Evolutionary conservation across 192 early-diverging fungal species (phyloP).

Genomic region (Entomortierella parvispora): DNA sequence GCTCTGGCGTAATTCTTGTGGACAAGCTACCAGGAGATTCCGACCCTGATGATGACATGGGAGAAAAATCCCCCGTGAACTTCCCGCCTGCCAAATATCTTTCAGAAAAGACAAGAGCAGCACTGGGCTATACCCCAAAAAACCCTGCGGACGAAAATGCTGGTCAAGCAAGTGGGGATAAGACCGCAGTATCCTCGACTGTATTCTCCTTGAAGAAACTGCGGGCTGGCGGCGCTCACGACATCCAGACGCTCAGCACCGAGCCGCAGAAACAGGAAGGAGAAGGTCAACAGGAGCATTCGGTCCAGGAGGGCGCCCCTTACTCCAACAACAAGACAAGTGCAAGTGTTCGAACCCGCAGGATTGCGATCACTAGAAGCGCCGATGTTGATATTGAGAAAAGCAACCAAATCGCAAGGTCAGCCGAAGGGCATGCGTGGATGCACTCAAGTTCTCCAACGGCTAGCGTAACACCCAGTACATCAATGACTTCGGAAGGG

Average conservation of each 20-base stretch:
- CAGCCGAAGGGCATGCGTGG: constrained; percentile 23
- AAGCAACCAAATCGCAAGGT: constrained; percentile 28
- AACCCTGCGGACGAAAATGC: no score
- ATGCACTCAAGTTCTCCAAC: constrained; percentile 2
- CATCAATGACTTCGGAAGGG: neutral
- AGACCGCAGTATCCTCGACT: no score
- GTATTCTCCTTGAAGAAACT: no score
- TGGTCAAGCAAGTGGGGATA: no score
- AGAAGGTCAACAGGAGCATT: no score
- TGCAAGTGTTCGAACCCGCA: constrained; percentile 3
- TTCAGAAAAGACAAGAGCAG: neutral
- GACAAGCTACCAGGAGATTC: constrained; percentile 21
- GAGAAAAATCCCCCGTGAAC: constrained; percentile 13
- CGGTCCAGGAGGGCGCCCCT: neutral
- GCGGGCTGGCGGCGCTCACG: no score
- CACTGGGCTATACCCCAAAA: no score
- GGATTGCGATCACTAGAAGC: neutral
- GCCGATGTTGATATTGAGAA: constrained; percentile 36
- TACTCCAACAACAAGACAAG: constrained; percentile 11
- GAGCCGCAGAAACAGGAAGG: no score
- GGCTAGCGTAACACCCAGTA: neutral
- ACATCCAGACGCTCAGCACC: no score
- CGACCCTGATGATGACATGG: neutral
- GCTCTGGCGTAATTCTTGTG: constrained; percentile 37
- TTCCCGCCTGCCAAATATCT: constrained; percentile 3